Base-by-base conservation (phyloP, 495 filamentous ascomycete species). In the Penicillium flavigenum region DNA sequence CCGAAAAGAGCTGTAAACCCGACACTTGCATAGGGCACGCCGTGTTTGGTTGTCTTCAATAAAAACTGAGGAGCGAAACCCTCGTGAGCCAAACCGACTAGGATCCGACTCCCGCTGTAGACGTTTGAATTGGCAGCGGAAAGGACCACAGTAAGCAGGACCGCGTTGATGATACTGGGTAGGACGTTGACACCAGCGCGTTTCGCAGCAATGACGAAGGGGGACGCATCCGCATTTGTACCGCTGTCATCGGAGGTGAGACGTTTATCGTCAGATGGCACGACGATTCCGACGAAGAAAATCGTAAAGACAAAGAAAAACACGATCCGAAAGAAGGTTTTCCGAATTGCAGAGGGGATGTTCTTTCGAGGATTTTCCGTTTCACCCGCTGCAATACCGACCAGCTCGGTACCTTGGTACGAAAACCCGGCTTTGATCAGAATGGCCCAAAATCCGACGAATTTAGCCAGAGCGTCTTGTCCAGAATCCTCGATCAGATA, bases 51-150 rank as follows among this genome's bases (percentile, higher is more conserved):
- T 47, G 71, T 74, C 27, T 56, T 68, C 29, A 63, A 66, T 53
- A 86, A 81, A 64, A 82, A 69, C 1, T 62, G 59, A 0, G 85
- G 85, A 1, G 83, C 85, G 34, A 81, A 80, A 38, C 77, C 71
- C 51, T 84, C 79, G 27, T 80, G 71, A 16, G 83, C 81, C 27
- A 88, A 73, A 12, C 81, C 81, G 38, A 84, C 72, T 16, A 88
- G 72, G 27, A 86, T 80, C 32, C 85, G 84, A 60, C 79, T 82
- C 43, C 82, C 82, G 4, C 85, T 89, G 73, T 89, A 93, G 50
- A 90, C 79, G 76, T 88, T 89, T 4, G 87, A 85, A 67, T 93
- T 93, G 51, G 83, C 88, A 5, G 84, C 81, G 5, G 84, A 87
- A 36, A 83, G 76, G 3, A 85, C 86, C 2, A 85, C 83, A 20